Base-by-base conservation (phyloP, 768 basidiomycete genomes). In the Rhodocollybia butyracea region DNA sequence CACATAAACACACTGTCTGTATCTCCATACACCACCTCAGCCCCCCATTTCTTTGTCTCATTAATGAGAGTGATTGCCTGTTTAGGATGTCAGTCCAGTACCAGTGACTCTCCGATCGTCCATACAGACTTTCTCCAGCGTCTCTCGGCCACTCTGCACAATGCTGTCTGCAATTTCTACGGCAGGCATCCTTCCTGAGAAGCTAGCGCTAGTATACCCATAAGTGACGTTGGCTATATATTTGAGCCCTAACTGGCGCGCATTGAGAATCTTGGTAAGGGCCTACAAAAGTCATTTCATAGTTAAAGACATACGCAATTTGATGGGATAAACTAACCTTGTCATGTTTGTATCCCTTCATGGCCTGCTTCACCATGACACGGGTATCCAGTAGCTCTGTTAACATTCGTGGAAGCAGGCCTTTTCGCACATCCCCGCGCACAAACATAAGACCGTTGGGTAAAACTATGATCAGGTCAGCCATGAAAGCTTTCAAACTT, bases 131-230 rank as follows among this genome's bases (percentile, higher is more conserved):
- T 94, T 92, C 70, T 98, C 96, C 21, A 98, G 74, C 0, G 93
- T 98, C 71, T 98, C 95, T 38, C 97, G 79, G 5, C 97, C 96
- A 40, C 85, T 95, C 72, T 98, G 94, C 0, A 99, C 96, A 61
- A 98, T 98, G 55, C 93, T 93, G 63, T 99, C 97, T 0, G 97
- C 97, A 38, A 99, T 93, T 68, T 98, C 95, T 19, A 98, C 95
- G 10, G 91, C 93, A 22, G 97, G 97, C 97, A 99, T 98, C 46
- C 97, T 79, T 2, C 97, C 97, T 15, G 95, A 98, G 65, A 86
- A 97, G 1, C 90, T 89, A 2, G 97, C 97, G 57, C 89, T 81
- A 0, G 96, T 98, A 66, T 99, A 98, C 0, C 97, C 96, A 63
- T 99, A 98, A 0, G 93, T 98, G 38, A 91, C 89, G 65, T 98